Evolutionary conservation across 108 stramenopile species (phyloP).

Genomic region (Skeletonema potamos): DNA sequence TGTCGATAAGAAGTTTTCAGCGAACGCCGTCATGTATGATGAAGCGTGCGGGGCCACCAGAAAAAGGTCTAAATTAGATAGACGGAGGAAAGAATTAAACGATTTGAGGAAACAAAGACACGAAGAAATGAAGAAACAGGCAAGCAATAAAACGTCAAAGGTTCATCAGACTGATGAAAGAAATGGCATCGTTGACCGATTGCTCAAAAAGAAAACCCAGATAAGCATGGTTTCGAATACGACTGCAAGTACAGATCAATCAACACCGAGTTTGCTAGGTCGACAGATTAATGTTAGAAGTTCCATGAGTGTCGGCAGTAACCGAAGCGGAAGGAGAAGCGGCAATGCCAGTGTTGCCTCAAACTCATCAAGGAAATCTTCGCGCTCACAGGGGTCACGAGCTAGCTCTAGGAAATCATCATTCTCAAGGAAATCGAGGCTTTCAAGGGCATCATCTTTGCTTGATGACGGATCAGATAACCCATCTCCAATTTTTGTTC

Average conservation of each 20-base stretch:
- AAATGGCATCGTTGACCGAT: background rate
- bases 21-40: background rate
- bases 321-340: background rate
- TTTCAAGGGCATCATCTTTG: background rate
- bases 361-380: background rate
- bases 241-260: background rate
- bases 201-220: background rate
- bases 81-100: background rate
- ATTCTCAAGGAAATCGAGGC: background rate
- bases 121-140: background rate
- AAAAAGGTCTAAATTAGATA: background rate
- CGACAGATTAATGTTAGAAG: background rate
- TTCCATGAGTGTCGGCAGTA: background rate
- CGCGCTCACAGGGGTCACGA: background rate
- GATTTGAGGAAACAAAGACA: background rate
- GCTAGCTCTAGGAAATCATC: background rate
- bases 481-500: background rate
- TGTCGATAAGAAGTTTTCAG: background rate
- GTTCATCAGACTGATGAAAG: background rate
- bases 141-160: background rate
- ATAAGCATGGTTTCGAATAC: background rate
- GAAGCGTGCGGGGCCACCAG: background rate
- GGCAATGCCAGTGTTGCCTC: no score
- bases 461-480: background rate
- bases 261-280: background rate